phyloP scores from a whole-genome alignment of 75 land plant species.

The Picea sitchensis region DNA sequence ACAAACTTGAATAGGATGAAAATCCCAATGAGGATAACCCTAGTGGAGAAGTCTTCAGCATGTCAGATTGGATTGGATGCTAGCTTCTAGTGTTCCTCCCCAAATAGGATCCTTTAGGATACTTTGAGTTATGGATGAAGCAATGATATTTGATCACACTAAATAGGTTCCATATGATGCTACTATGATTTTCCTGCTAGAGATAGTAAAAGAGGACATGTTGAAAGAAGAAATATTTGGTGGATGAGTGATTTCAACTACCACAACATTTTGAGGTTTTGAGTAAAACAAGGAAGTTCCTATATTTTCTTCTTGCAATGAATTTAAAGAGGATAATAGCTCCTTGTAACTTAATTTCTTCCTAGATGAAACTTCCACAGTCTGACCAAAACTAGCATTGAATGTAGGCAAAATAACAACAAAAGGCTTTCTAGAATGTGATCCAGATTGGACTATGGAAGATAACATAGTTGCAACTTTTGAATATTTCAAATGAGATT shows the following conservation, averaged over 20 bases:
- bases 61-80: not conserved
- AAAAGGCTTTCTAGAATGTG: not conserved
- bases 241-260: not conserved
- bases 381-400: not conserved
- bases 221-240: not conserved
- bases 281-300: not conserved
- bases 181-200: not conserved
- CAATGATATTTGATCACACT: not conserved
- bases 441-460: not conserved
- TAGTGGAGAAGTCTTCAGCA: not conserved
- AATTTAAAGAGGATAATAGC: not conserved
- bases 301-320: no score
- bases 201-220: not conserved
- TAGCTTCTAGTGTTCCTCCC: not conserved
- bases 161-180: not conserved
- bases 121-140: not conserved
- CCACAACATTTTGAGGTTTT: not conserved
- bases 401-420: not conserved
- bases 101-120: not conserved
- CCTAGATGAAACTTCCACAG: not conserved
- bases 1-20: not conserved
- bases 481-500: not conserved
- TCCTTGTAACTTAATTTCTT: not conserved
- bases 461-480: not conserved
- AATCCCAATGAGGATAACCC: not conserved